A percentile compares a stretch with the other conserved stretches of the same genome.
phyloP scores from a whole-genome alignment of 768 basidiomycete species.

The Sarcomyxa edulis region DNA sequence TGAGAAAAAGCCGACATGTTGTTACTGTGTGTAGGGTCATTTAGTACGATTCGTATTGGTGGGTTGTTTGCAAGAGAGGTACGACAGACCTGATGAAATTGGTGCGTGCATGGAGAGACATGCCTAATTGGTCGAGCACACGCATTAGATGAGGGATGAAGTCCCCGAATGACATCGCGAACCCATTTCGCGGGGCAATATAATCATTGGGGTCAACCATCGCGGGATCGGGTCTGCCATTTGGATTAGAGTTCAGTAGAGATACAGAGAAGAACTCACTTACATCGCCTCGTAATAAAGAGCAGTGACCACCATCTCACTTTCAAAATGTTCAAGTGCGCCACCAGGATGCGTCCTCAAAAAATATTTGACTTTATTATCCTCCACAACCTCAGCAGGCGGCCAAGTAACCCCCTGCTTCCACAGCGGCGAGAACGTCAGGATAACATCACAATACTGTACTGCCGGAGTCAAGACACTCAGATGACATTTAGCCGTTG shows the following conservation, averaged over 20 bases:
- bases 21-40: slow-evolving; percentile 57
- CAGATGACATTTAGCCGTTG: slow-evolving; percentile 71
- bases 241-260: neutral
- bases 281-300: slow-evolving; percentile 85
- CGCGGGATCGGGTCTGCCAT: slow-evolving; percentile 62
- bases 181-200: slow-evolving; percentile 78
- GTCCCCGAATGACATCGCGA: slow-evolving; percentile 77
- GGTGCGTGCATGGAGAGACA: slow-evolving; percentile 78
- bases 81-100: slow-evolving; percentile 67
- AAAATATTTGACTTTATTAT: slow-evolving; percentile 79
- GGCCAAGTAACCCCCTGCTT: slow-evolving; percentile 75
- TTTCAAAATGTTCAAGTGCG: slow-evolving; percentile 83
- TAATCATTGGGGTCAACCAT: slow-evolving; percentile 78
- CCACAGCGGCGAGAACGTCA: slow-evolving; percentile 72
- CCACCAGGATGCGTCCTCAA: slow-evolving; percentile 80
- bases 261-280: slow-evolving; percentile 21
- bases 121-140: slow-evolving; percentile 80
- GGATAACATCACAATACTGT: slow-evolving; percentile 77
- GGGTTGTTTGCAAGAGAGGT: slow-evolving; percentile 1
- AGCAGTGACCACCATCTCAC: slow-evolving; percentile 72
- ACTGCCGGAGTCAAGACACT: slow-evolving; percentile 66
- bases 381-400: slow-evolving; percentile 59
- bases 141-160: slow-evolving; percentile 78
- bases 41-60: no score
- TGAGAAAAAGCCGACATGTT: slow-evolving; percentile 68